phyloP scores from a whole-genome alignment of 305 asterid genomes.

The Solanum hybrid region DNA sequence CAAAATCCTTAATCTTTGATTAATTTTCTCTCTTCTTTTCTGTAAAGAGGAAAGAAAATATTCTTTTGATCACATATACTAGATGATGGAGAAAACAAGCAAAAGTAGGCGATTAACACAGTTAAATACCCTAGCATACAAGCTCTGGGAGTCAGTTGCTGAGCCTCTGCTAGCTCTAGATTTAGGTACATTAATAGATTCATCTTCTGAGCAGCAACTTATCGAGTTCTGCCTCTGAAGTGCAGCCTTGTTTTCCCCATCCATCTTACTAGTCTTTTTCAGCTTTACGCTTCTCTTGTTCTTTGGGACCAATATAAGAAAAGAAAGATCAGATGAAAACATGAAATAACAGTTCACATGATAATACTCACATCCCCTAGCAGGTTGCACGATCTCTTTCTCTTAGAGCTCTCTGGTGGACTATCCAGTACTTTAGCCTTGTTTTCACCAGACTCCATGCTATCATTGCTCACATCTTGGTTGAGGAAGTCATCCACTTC shows the following conservation, averaged over 20 bases:
- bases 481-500: conserved; percentile 9
- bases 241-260: conserved; percentile 9
- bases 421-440: background rate
- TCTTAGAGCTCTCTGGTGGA: conserved; percentile 29
- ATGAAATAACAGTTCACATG: background rate
- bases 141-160: conserved; percentile 87
- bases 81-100: background rate
- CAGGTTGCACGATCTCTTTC: conserved; percentile 40
- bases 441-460: conserved; percentile 1
- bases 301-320: conserved; percentile 27
- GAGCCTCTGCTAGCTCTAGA: conserved; percentile 51
- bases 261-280: conserved; percentile 27
- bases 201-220: conserved; percentile 38
- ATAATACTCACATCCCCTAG: conserved; percentile 41
- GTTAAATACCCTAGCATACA: conserved; percentile 66
- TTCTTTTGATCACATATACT: background rate
- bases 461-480: conserved; percentile 1
- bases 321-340: background rate
- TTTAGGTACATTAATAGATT: conserved; percentile 36
- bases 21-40: conserved; percentile 85
- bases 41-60: conserved; percentile 12
- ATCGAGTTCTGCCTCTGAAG: conserved; percentile 15
- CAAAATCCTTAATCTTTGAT: conserved; percentile 68
- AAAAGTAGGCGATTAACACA: background rate
- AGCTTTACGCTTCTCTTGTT: conserved; percentile 15